Evolutionary conservation across 208 protist genomes (phyloP).

Genomic region (Leishmania aethiopica): DNA sequence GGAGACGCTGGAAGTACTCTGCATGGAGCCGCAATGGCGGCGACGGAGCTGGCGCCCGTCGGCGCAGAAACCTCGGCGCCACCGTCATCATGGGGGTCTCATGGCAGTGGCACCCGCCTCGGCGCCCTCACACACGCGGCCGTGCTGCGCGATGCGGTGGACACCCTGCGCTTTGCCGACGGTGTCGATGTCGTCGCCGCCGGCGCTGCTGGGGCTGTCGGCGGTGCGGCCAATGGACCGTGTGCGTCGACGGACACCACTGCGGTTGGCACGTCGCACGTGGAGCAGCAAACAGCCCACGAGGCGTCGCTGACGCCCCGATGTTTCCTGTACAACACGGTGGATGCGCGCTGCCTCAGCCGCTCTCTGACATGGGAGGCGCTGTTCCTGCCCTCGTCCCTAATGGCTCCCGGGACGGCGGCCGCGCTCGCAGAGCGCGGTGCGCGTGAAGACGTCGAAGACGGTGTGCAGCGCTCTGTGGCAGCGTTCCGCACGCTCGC

Average conservation of each 20-base stretch:
- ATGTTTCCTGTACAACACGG: conserved; percentile 30
- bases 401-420: neutral
- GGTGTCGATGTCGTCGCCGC: conserved; percentile 8
- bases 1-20: conserved; percentile 30
- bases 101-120: conserved; percentile 3
- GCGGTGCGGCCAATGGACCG: neutral
- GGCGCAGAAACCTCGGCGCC: neutral
- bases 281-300: neutral
- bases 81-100: neutral
- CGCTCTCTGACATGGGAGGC: conserved; percentile 28
- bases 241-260: neutral
- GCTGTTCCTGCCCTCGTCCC: conserved; percentile 8
- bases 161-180: neutral
- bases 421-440: neutral
- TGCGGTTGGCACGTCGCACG: too few relatives aligned
- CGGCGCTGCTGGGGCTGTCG: neutral
- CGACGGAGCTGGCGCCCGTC: neutral
- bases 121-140: conserved; percentile 10
- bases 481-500: conserved; percentile 25
- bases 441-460: neutral
- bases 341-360: conserved; percentile 26
- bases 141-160: conserved; percentile 9
- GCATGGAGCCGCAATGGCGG: conserved; percentile 26
- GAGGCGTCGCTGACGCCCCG: neutral
- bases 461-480: conserved; percentile 9